Conservation (phyloP, 2,329 filamentous ascomycete genomes). For the Colletotrichum tamarilloi region DNA sequence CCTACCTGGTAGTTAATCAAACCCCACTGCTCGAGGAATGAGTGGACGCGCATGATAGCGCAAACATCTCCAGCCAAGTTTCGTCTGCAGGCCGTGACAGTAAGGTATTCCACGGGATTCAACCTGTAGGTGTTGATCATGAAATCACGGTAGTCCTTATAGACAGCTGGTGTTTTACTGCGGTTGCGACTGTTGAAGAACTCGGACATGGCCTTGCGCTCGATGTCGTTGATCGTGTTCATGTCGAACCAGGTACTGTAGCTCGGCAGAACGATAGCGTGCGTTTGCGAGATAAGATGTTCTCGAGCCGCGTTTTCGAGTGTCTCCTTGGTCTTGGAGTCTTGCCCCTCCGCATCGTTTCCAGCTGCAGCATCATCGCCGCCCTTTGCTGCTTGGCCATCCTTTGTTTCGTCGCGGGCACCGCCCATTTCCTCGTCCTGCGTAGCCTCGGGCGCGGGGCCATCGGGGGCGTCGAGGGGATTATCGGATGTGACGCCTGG, state of each 20-base stretch:
- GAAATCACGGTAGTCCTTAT: conserved; percentile 99
- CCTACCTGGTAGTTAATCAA: conserved; percentile 97
- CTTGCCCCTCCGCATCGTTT: conserved; percentile 61
- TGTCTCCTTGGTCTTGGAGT: conserved; percentile 79
- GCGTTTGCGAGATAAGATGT: conserved; percentile 92
- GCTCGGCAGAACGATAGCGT: conserved; percentile 95
- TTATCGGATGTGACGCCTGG: conserved; percentile 67
- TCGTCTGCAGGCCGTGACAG: conserved; percentile 93
- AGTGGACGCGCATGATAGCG: conserved; percentile 98
- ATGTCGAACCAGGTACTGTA: conserved; percentile 99
- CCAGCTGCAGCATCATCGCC: conserved; percentile 58
- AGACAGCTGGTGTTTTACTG: conserved; percentile 96
- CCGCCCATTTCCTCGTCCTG: conserved; percentile 88
- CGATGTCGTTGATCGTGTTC: conserved; percentile 89
- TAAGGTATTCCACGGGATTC: conserved; percentile 95
- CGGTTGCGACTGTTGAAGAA: conserved; percentile 99
- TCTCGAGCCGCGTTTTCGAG: conserved; percentile 89
- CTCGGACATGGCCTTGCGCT: conserved; percentile 94
- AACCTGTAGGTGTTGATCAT: conserved; percentile 99
- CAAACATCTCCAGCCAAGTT: conserved; percentile 98
- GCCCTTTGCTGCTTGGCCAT: conserved; percentile 53
- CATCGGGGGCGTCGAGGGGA: conserved; percentile 76
- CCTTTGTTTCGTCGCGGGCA: conserved; percentile 60
- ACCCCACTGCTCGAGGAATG: conserved; percentile 98
- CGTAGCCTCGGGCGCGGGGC: conserved; percentile 70